Evolutionary conservation across 768 basidiomycete species (phyloP).

Genomic region (Podaxis carcinomalis): DNA sequence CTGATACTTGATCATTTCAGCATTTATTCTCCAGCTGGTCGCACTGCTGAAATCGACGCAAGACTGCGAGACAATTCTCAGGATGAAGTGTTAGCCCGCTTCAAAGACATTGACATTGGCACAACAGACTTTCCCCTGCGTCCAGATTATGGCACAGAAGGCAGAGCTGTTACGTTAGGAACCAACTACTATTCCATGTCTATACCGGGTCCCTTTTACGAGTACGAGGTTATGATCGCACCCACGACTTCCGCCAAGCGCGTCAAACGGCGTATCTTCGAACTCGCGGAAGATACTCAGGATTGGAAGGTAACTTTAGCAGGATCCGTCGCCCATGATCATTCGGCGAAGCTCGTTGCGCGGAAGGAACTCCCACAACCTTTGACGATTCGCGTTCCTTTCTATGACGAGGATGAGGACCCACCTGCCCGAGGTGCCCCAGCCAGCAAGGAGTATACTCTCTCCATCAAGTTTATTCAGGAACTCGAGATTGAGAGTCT

Average conservation of each 20-base stretch:
- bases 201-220: conserved; percentile 45
- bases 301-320: conserved; percentile 44
- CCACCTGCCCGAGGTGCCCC: conserved; percentile 31
- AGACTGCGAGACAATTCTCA: conserved; percentile 39
- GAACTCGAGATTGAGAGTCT: conserved; percentile 51
- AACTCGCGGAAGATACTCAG: conserved; percentile 50
- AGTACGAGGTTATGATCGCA: conserved; percentile 57
- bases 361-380: conserved; percentile 42
- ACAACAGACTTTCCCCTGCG: conserved; percentile 49
- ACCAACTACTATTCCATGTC: conserved; percentile 67
- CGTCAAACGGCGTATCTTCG: conserved; percentile 56
- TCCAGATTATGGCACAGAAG: conserved; percentile 52
- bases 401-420: conserved; percentile 47
- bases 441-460: conserved; percentile 42
- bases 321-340: conserved; percentile 53
- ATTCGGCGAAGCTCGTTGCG: conserved; percentile 47
- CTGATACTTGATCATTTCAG: conserved; percentile 2
- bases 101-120: conserved; percentile 27
- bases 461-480: conserved; percentile 37
- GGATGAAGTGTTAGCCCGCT: conserved; percentile 34
- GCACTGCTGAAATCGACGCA: conserved; percentile 35
- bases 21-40: conserved; percentile 32
- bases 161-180: conserved; percentile 46
- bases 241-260: conserved; percentile 47
- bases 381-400: conserved; percentile 37